Base-by-base conservation (phyloP, 768 basidiomycete species). In the Lepiota venenata region DNA sequence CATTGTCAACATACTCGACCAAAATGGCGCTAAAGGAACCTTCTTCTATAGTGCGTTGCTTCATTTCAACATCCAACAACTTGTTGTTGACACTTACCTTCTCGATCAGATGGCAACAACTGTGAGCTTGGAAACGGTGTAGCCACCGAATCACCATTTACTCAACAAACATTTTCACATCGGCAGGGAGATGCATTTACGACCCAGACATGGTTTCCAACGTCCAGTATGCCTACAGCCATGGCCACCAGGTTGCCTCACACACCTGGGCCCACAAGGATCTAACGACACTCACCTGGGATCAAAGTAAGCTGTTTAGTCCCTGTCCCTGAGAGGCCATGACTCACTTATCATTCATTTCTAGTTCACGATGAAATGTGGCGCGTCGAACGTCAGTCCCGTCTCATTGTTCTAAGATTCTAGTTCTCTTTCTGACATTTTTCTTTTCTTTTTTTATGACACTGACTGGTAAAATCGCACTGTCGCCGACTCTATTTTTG, bases 251-350 rank as follows among this genome's bases (percentile, higher is more conserved):
- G 58, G 51, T 79, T 47, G 75, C 66, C 4, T 76, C 75, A 32
- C 77, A 79, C 54, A 77, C 76, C 3, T 79, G 77, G 77, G 61
- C 60, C 7, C 76, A 78, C 56, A 61, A 63, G 12, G 60, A 73
- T 39, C 62, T 78, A 3, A 58, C 63, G 1, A 63, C 59, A 2
- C 66, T 75, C 16, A 62, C 59, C 1, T 62, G 61, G 62, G 67
- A 68, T 25, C 61, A 75, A 58, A 61, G 73, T 73, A 42, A 38
- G 68, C 58, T 35, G 2, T 14, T 20, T 27, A 47, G 25, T 36
- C 18, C 11, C 44, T 16, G 8, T 4, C 20, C 41, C 25, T 9
- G 8, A 11, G 16, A 8, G 6, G n/a, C 20, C 29, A 47, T 20
- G 32, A n/a, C 36, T 20, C 18, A 35, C 9, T 11, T 36, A 10